A percentile compares a stretch with the other conserved stretches of the same genome.
Conservation (phyloP, 306 rosid genomes). For the Cucurbita ficifolia region DNA sequence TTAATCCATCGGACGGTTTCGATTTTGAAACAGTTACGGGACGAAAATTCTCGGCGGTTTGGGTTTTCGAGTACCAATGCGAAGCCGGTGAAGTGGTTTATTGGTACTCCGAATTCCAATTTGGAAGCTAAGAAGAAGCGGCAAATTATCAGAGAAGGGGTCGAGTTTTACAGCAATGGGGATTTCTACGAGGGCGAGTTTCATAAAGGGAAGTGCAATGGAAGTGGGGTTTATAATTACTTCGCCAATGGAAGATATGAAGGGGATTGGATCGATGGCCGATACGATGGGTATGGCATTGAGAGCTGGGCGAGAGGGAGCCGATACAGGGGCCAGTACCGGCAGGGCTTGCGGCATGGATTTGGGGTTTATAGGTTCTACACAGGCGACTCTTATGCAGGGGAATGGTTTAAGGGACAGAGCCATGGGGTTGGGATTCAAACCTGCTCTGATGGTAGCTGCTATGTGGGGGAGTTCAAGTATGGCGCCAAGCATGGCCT, state of each 20-base stretch:
- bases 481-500: constrained; percentile 83
- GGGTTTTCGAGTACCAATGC: constrained; percentile 25
- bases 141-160: constrained; percentile 61
- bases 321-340: constrained; percentile 68
- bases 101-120: constrained; percentile 35
- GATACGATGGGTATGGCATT: constrained; percentile 84
- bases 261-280: constrained; percentile 92
- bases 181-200: constrained; percentile 95
- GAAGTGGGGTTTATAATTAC: constrained; percentile 91
- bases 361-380: constrained; percentile 73
- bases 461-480: constrained; percentile 71
- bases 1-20: constrained; percentile 39
- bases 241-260: constrained; percentile 80
- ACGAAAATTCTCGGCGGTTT: constrained; percentile 31
- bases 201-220: constrained; percentile 63
- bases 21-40: constrained; percentile 40
- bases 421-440: constrained; percentile 91
- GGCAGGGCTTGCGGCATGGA: constrained; percentile 78
- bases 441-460: constrained; percentile 87
- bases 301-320: constrained; percentile 95
- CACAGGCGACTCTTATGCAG: constrained; percentile 80
- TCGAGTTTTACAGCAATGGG: constrained; percentile 91
- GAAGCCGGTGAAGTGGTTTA: constrained; percentile 83
- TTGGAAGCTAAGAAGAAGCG: constrained; percentile 6
- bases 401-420: constrained; percentile 92